Conservation (phyloP, 2,329 filamentous ascomycete species). For the Chaetomiaceae sp. region DNA sequence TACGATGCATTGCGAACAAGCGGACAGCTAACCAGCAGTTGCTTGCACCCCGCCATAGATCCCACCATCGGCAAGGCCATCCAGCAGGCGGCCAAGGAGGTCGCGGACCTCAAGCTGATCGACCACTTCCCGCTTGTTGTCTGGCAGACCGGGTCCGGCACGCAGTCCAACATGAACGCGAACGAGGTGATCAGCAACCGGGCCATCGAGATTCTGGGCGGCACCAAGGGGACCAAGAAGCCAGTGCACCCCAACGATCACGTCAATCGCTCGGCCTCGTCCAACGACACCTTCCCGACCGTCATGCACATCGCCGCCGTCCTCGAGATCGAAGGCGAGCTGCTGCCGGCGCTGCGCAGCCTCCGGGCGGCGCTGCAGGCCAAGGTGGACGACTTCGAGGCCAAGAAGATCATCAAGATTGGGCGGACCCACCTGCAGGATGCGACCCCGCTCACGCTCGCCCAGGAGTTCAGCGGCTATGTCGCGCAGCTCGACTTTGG, state of each 20-base stretch:
- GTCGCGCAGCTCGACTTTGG: constrained; percentile 89
- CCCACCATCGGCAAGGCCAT: constrained; percentile 87
- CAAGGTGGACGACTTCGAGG: constrained; percentile 83
- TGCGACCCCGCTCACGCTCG: constrained; percentile 88
- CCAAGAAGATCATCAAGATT: constrained; percentile 93
- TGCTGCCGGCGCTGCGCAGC: constrained; percentile 76
- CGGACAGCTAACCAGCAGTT: constrained; percentile 12
- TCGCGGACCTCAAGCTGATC: constrained; percentile 85
- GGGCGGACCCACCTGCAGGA: constrained; percentile 96
- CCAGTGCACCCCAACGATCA: constrained; percentile 99
- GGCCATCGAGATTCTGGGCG: constrained; percentile 94
- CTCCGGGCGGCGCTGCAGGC: constrained; percentile 77
- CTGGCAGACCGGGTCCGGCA: constrained; percentile 98
- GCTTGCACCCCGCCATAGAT: constrained; percentile 47
- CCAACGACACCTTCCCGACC: constrained; percentile 98
- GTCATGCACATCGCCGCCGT: constrained; percentile 99
- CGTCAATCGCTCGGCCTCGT: constrained; percentile 98
- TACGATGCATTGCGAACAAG: background rate
- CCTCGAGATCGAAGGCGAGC: constrained; percentile 79
- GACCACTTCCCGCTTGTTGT: constrained; percentile 98
- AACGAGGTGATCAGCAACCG: constrained; percentile 99
- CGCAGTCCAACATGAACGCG: constrained; percentile 99
- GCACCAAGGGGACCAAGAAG: constrained; percentile 92
- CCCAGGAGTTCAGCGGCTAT: constrained; percentile 97
- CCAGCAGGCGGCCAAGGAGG: constrained; percentile 88